phyloP scores from a whole-genome alignment of 2,329 filamentous ascomycete species.

The Aspergillus sp. region DNA sequence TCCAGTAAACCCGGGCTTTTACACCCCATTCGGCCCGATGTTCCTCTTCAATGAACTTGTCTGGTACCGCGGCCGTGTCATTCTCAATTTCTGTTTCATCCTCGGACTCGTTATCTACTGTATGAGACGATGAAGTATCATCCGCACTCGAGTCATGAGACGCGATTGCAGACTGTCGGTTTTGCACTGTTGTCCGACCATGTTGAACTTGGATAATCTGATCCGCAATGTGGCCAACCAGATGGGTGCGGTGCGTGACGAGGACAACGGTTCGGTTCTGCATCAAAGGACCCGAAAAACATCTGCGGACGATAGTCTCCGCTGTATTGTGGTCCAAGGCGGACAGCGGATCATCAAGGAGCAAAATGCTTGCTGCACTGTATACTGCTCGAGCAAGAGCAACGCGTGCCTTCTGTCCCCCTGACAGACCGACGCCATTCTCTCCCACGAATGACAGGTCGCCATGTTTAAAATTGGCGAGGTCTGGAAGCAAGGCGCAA shows the following conservation, averaged over 20 bases:
- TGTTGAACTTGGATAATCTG: conserved; percentile 70
- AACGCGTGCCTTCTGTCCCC: conserved; percentile 61
- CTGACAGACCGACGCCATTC: conserved; percentile 61
- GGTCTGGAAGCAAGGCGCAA: conserved; percentile 62
- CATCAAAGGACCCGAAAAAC: conserved; percentile 56
- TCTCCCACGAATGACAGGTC: conserved; percentile 63
- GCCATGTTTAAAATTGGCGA: conserved; percentile 62
- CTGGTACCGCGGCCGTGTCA: conserved; percentile 57
- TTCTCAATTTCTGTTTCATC: conserved; percentile 40
- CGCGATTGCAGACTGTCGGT: conserved; percentile 48
- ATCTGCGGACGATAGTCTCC: conserved; percentile 58
- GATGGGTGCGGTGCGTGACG: conserved; percentile 66
- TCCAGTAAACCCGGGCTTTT: conserved; percentile 74
- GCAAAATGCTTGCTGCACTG: conserved; percentile 53
- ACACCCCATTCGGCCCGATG: conserved; percentile 73
- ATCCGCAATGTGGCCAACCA: conserved; percentile 70
- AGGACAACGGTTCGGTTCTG: conserved; percentile 56
- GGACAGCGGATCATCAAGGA: conserved; percentile 61
- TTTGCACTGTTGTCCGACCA: conserved; percentile 56
- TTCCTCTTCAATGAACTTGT: conserved; percentile 80
- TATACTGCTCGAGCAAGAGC: conserved; percentile 63
- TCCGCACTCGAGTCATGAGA: conserved; percentile 34
- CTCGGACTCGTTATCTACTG: conserved; percentile 19
- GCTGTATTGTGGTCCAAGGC: conserved; percentile 65
- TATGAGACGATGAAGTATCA: conserved; percentile 9